A percentile compares a stretch with the other conserved stretches of the same genome.
These are phyloP conservation scores for Periglandula ipomoeae DNA, from an alignment of 2,329 filamentous ascomycete genomes.

Conservation along the genomic window DNA sequence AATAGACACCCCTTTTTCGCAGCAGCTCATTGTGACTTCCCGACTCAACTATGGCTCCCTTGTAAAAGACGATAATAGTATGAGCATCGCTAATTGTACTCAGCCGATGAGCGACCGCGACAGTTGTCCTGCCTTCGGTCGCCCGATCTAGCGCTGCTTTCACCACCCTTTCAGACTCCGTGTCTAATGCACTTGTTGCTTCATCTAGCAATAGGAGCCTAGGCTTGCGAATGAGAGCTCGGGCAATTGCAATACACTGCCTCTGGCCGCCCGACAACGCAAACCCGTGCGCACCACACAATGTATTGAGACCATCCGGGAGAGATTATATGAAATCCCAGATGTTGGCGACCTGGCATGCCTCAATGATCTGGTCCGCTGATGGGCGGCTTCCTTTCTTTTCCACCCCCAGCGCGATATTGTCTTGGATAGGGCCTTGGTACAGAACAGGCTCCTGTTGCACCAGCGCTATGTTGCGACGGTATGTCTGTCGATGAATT, in stretches of 20 bases:
- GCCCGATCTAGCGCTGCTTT: constrained; percentile 49
- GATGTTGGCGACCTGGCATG: constrained; percentile 45
- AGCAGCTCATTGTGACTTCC: constrained; percentile 55
- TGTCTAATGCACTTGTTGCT: constrained; percentile 57
- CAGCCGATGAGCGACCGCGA: constrained; percentile 56
- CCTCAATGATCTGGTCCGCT: constrained; percentile 34
- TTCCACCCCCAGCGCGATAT: constrained; percentile 29
- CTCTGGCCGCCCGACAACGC: constrained; percentile 65
- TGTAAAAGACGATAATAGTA: constrained; percentile 50
- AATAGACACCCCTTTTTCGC: constrained; percentile 36
- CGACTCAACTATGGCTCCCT: constrained; percentile 39
- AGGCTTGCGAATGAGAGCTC: constrained; percentile 59
- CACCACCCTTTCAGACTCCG: constrained; percentile 56
- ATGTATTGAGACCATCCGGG: constrained; percentile 51
- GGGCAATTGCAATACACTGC: constrained; percentile 64
- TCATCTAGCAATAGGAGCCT: constrained; percentile 63
- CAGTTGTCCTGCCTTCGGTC: constrained; percentile 37
- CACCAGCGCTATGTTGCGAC: constrained; percentile 15
- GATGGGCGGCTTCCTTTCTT: constrained; percentile 17
- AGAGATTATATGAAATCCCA: constrained; percentile 46
- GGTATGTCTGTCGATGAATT: constrained; percentile 13
- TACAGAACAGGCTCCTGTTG: constrained; percentile 17
- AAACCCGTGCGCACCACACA: constrained; percentile 57
- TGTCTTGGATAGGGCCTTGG: constrained; percentile 25
- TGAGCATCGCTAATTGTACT: constrained; percentile 50